phyloP scores from a whole-genome alignment of 768 basidiomycete species.

The Suillus sp. region DNA sequence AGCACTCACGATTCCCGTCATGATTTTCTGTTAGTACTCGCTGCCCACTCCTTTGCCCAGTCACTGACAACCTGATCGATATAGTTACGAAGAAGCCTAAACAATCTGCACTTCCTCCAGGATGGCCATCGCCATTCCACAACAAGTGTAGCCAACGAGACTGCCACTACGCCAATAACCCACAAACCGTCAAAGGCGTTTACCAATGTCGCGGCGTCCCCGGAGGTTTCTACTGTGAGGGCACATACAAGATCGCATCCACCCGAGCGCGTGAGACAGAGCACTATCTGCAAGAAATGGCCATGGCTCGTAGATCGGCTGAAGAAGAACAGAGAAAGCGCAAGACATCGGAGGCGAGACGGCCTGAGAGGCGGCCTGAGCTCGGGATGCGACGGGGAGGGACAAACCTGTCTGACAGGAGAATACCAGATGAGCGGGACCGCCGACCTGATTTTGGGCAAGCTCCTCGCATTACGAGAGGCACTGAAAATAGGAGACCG shows the following conservation, averaged over 20 bases:
- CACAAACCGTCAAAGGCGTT: slow-evolving; percentile 31
- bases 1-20: slow-evolving; percentile 22
- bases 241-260: slow-evolving; percentile 36
- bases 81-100: slow-evolving; percentile 36
- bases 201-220: slow-evolving; percentile 37
- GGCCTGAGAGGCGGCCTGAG: slow-evolving; percentile 31
- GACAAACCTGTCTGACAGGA: slow-evolving; percentile 15
- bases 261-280: slow-evolving; percentile 37
- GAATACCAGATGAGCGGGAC: slow-evolving; percentile 15
- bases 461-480: slow-evolving; percentile 16
- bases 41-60: neutral
- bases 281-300: slow-evolving; percentile 31
- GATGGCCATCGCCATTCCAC: slow-evolving; percentile 40
- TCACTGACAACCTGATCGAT: slow-evolving; percentile 4
- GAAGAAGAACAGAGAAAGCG: slow-evolving; percentile 36
- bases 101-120: slow-evolving; percentile 27
- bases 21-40: slow-evolving; percentile 32
- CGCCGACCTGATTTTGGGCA: slow-evolving; percentile 11
- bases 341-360: slow-evolving; percentile 27
- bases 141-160: slow-evolving; percentile 38
- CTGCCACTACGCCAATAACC: slow-evolving; percentile 35
- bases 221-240: slow-evolving; percentile 38
- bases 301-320: slow-evolving; percentile 24
- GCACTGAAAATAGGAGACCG: slow-evolving; percentile 22
- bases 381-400: slow-evolving; percentile 18